Evolutionary conservation across 2,329 filamentous ascomycete genomes (phyloP).

Genomic region (Sarocladium oryzae): DNA sequence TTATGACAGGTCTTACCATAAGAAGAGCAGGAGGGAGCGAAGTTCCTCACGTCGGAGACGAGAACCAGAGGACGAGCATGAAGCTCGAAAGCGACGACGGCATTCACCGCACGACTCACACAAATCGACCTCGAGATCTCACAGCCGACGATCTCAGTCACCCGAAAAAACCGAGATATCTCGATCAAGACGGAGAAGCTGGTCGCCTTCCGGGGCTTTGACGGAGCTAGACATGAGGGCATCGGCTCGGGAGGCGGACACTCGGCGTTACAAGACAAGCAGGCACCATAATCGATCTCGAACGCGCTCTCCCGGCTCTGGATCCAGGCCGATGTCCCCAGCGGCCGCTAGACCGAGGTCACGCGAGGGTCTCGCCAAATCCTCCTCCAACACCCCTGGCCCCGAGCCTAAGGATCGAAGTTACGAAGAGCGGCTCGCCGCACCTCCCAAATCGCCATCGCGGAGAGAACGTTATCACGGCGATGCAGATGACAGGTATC

Average conservation of each 20-base stretch:
- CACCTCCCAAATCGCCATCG: neutral
- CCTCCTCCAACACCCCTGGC: neutral
- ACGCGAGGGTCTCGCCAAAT: neutral
- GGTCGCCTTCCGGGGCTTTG: neutral
- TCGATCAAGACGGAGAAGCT: neutral
- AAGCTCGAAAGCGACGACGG: slow-evolving; percentile 24
- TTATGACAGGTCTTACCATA: slow-evolving; percentile 29
- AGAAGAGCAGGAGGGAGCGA: slow-evolving; percentile 30
- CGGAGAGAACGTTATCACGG: slow-evolving; percentile 28
- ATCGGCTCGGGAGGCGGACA: neutral
- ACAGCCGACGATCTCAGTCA: slow-evolving; percentile 17
- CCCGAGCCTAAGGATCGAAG: neutral
- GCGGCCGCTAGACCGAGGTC: neutral
- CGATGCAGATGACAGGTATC: slow-evolving; percentile 17
- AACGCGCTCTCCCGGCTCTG: neutral
- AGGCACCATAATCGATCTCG: slow-evolving; percentile 10
- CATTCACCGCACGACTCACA: slow-evolving; percentile 26
- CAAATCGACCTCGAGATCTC: slow-evolving; percentile 24
- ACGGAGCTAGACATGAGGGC: neutral
- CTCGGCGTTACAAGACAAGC: neutral
- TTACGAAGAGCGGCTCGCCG: neutral
- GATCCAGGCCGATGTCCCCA: neutral
- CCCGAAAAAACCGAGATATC: slow-evolving; percentile 11
- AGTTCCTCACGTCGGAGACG: slow-evolving; percentile 31
- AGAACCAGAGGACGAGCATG: slow-evolving; percentile 30